Conservation (phyloP, 805 yeast genomes). For the Myxozyma sirexii region DNA sequence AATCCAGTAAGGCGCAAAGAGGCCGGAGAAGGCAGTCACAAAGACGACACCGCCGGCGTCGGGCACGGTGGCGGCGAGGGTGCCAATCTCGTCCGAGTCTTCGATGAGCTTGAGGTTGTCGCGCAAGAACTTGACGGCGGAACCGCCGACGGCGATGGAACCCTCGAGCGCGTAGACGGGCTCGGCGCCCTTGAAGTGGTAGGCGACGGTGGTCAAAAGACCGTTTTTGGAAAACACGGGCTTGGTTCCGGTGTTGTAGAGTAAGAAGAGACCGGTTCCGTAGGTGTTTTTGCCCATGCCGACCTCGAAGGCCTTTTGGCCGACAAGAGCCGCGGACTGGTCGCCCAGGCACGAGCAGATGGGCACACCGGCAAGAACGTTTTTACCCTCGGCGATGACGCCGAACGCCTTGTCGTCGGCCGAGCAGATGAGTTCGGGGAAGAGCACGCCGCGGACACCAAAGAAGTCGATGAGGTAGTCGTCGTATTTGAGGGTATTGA, state of each 20-base stretch:
- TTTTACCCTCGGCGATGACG: slow-evolving; percentile 52
- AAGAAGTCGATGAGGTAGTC: slow-evolving; percentile 73
- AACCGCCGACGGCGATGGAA: slow-evolving; percentile 94
- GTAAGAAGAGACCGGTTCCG: slow-evolving; percentile 92
- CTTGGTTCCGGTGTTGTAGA: slow-evolving; percentile 80
- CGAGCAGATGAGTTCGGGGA: slow-evolving; percentile 80
- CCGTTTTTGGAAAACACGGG: slow-evolving; percentile 78
- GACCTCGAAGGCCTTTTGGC: slow-evolving; percentile 79
- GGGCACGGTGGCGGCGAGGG: slow-evolving; percentile 78
- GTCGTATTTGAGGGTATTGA: slow-evolving; percentile 75
- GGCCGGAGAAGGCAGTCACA: slow-evolving; percentile 92
- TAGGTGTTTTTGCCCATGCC: slow-evolving; percentile 95
- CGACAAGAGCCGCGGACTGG: slow-evolving; percentile 91
- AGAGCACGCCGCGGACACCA: slow-evolving; percentile 61
- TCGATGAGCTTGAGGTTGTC: slow-evolving; percentile 84
- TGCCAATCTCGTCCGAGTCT: slow-evolving; percentile 85
- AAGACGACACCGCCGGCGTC: slow-evolving; percentile 90
- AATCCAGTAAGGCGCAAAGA: slow-evolving; percentile 96
- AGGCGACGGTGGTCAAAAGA: slow-evolving; percentile 85
- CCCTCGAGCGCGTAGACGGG: slow-evolving; percentile 94
- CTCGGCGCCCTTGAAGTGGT: slow-evolving; percentile 73
- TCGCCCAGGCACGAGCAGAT: slow-evolving; percentile 92
- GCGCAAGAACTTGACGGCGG: slow-evolving; percentile 90
- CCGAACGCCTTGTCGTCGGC: slow-evolving; percentile 70
- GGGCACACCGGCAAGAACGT: slow-evolving; percentile 63